These are phyloP conservation scores for Excoecaria agallocha DNA, from an alignment of 345 rosid genomes.

Conservation along the genomic window DNA sequence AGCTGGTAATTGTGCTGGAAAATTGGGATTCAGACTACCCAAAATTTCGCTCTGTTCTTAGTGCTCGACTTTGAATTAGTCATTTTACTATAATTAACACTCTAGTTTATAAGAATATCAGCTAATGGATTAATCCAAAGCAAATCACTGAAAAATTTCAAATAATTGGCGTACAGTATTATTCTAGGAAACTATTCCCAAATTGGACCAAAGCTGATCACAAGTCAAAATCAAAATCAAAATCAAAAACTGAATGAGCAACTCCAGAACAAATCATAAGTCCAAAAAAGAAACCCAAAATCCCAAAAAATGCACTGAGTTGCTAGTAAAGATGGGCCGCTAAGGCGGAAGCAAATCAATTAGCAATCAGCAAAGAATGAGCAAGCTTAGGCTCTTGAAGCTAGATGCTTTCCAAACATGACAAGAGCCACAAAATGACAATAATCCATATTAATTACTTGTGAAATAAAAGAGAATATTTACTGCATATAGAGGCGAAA, in stretches of 20 bases:
- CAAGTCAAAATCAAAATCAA: constrained; percentile 81
- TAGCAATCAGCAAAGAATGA: too few species aligned
- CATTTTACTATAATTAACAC: constrained; percentile 20
- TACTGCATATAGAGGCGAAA: too few species aligned
- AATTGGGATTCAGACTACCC: too few species aligned
- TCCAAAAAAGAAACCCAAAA: constrained; percentile 59
- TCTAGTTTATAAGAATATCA: constrained; percentile 45
- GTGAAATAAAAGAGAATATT: too few species aligned
- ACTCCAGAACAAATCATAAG: constrained; percentile 46
- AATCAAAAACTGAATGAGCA: constrained; percentile 48
- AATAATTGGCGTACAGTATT: constrained; percentile 49
- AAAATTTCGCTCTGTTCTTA: background rate
- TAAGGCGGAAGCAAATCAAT: too few species aligned
- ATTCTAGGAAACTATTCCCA: constrained; percentile 64
- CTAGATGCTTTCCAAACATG: too few species aligned
- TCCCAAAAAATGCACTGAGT: constrained; percentile 51
- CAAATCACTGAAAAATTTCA: constrained; percentile 54
- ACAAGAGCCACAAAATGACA: too few species aligned
- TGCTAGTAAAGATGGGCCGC: too few species aligned
- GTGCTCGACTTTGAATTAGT: background rate
- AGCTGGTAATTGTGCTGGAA: too few species aligned
- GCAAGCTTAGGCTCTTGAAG: too few species aligned
- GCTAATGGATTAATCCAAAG: constrained; percentile 82
- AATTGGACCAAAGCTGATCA: constrained; percentile 66
- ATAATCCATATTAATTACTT: too few species aligned